phyloP scores from a whole-genome alignment of 1,284 basidiomycete species.

The Trichosporon sp. region DNA sequence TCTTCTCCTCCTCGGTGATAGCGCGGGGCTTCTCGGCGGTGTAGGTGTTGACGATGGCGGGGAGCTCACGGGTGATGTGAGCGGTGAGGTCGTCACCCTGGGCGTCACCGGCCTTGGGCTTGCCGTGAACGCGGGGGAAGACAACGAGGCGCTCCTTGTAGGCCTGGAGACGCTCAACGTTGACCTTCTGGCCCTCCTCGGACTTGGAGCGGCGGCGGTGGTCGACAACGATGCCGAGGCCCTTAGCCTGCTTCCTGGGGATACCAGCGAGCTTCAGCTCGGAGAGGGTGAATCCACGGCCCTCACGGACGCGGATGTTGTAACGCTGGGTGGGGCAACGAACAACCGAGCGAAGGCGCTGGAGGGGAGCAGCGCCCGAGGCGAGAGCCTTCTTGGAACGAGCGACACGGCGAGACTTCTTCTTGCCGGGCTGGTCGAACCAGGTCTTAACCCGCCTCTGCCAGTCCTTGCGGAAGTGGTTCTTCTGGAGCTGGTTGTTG shows the following conservation, averaged over 20 bases:
- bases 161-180: slow-evolving; percentile 89
- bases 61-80: slow-evolving; percentile 65
- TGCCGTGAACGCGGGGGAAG: slow-evolving; percentile 93
- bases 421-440: slow-evolving; percentile 98
- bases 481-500: slow-evolving; percentile 69
- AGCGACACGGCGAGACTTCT: slow-evolving; percentile 90
- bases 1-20: slow-evolving; percentile 88
- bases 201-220: slow-evolving; percentile 95
- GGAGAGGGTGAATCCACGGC: slow-evolving; percentile 90
- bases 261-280: slow-evolving; percentile 98
- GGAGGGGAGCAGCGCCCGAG: slow-evolving; percentile 87
- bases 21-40: slow-evolving; percentile 81
- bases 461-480: slow-evolving; percentile 99
- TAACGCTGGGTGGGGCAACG: slow-evolving; percentile 95
- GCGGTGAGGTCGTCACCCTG: slow-evolving; percentile 82
- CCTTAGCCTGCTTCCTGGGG: slow-evolving; percentile 86
- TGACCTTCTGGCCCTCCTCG: slow-evolving; percentile 94
- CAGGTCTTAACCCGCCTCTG: slow-evolving; percentile 49
- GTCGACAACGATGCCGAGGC: slow-evolving; percentile 93
- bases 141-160: slow-evolving; percentile 77
- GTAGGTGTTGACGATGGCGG: slow-evolving; percentile 67
- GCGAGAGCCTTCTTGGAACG: slow-evolving; percentile 87
- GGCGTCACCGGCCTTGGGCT: slow-evolving; percentile 92
- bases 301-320: slow-evolving; percentile 97
- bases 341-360: slow-evolving; percentile 92